phyloP scores from a whole-genome alignment of 176 grass and related monocot species.

The Elaeis guineensis region DNA sequence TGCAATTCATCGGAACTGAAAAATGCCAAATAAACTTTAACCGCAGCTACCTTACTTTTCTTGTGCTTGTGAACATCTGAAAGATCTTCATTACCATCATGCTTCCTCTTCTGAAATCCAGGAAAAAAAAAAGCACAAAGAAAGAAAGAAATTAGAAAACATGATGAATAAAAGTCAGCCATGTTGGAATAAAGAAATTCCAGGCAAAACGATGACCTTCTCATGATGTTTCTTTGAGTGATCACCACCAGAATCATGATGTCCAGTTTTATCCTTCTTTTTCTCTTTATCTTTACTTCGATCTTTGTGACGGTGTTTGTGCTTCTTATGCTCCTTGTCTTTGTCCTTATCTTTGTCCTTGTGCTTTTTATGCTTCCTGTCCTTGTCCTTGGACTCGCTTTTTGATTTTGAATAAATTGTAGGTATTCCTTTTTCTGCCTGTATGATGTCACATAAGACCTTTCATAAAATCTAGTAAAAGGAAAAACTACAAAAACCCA shows the following conservation, averaged over 20 bases:
- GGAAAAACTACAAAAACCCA: constrained; percentile 8
- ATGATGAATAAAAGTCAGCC: constrained; percentile 13
- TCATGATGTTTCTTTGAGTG: constrained; percentile 87
- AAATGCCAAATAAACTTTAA: background rate
- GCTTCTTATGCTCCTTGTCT: constrained; percentile 97
- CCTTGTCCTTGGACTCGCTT: constrained; percentile 82
- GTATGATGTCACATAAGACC: constrained; percentile 6
- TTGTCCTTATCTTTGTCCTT: constrained; percentile 86
- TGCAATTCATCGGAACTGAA: constrained; percentile 11
- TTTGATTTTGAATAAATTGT: constrained; percentile 71
- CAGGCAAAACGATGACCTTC: constrained; percentile 35
- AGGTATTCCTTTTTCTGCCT: constrained; percentile 79
- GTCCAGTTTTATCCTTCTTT: constrained; percentile 88
- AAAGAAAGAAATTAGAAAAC: background rate
- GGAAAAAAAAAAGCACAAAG: background rate
- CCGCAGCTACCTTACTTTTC: constrained; percentile 45
- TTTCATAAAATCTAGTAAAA: constrained; percentile 7
- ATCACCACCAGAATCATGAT: constrained; percentile 69
- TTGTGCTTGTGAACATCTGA: constrained; percentile 57
- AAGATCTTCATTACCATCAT: constrained; percentile 43
- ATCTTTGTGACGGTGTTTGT: constrained; percentile 93
- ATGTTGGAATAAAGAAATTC: background rate
- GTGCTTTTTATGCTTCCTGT: constrained; percentile 92
- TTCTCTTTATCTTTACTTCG: constrained; percentile 85
- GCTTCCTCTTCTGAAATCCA: constrained; percentile 48